Conservation (phyloP, 257 asterid genomes). For the Craterostigma plantagineum region DNA sequence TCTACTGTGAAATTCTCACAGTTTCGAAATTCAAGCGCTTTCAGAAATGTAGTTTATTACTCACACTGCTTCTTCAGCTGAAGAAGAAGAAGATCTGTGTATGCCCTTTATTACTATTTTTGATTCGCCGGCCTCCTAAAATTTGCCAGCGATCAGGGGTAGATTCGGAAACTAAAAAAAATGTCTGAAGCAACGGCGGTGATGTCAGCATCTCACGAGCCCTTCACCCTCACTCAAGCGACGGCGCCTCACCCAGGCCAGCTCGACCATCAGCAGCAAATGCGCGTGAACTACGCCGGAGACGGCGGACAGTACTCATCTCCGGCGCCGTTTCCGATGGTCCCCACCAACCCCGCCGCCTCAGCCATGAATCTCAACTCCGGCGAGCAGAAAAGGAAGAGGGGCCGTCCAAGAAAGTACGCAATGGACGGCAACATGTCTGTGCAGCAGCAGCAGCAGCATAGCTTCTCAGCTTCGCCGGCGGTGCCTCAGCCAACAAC, state of each 20-base stretch:
- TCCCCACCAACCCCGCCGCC: slow-evolving; percentile 2
- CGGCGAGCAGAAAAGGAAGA: slow-evolving; percentile 15
- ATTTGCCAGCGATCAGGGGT: not conserved
- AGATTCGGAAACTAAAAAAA: not conserved
- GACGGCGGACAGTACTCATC: slow-evolving; percentile 12
- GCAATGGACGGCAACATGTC: slow-evolving; percentile 12
- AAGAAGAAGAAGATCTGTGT: not conserved
- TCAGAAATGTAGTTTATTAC: not conserved
- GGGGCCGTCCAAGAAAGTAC: slow-evolving; percentile 29
- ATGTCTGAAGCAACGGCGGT: slow-evolving; percentile 9
- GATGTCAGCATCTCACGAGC: slow-evolving; percentile 10
- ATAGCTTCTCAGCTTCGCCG: slow-evolving; percentile 9
- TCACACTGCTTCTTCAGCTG: too few relatives aligned
- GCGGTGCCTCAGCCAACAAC: not conserved
- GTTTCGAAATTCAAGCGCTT: slow-evolving; percentile 1
- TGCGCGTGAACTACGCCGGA: slow-evolving; percentile 9
- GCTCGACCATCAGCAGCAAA: slow-evolving; percentile 11
- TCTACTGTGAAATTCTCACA: too few relatives aligned
- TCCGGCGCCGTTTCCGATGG: slow-evolving; percentile 7
- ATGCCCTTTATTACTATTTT: slow-evolving; percentile 1
- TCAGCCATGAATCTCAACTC: slow-evolving; percentile 5
- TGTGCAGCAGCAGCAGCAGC: slow-evolving; percentile 7
- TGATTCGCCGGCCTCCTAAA: too few relatives aligned
- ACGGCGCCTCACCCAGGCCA: slow-evolving; percentile 5
- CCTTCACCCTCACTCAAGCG: slow-evolving; percentile 4